Evolutionary conservation across 1,284 basidiomycete species (phyloP).

Genomic region (Tylopilus orsonianus): DNA sequence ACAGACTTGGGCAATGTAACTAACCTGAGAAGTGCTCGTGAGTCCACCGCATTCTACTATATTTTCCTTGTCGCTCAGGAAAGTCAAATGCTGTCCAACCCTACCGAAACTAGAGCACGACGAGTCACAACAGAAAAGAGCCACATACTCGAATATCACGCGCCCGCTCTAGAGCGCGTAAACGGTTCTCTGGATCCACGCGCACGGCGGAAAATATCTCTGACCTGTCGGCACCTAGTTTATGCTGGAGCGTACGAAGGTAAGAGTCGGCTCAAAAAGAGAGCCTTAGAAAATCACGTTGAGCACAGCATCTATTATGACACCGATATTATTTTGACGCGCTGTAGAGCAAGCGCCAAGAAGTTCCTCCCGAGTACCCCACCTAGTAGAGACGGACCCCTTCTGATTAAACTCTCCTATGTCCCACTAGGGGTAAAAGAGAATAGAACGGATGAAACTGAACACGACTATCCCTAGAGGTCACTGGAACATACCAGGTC

Average conservation of each 20-base stretch:
- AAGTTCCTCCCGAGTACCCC: constrained; percentile 87
- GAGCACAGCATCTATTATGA: constrained; percentile 75
- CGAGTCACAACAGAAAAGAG: constrained; percentile 1
- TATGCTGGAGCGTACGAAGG: constrained; percentile 51
- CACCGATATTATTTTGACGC: constrained; percentile 56
- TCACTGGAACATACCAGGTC: constrained; percentile 61
- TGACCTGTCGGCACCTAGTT: constrained; percentile 78
- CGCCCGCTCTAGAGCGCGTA: constrained; percentile 56
- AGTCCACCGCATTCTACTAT: constrained; percentile 68
- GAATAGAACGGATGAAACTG: background rate
- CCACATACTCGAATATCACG: constrained; percentile 66
- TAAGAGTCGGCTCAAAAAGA: constrained; percentile 9
- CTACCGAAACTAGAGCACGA: constrained; percentile 34
- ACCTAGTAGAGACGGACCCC: constrained; percentile 78
- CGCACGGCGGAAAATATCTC: constrained; percentile 79
- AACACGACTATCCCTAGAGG: background rate
- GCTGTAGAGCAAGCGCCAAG: constrained; percentile 64
- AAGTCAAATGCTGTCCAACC: constrained; percentile 91
- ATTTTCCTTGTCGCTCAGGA: constrained; percentile 74
- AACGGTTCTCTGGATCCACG: constrained; percentile 67
- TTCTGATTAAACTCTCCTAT: constrained; percentile 92
- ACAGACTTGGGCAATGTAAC: constrained; percentile 9
- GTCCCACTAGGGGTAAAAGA: constrained; percentile 62
- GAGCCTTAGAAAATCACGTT: constrained; percentile 49
- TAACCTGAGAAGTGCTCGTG: constrained; percentile 73